Conservation (phyloP, 140 eudicot species). For the Cichorium intybus region DNA sequence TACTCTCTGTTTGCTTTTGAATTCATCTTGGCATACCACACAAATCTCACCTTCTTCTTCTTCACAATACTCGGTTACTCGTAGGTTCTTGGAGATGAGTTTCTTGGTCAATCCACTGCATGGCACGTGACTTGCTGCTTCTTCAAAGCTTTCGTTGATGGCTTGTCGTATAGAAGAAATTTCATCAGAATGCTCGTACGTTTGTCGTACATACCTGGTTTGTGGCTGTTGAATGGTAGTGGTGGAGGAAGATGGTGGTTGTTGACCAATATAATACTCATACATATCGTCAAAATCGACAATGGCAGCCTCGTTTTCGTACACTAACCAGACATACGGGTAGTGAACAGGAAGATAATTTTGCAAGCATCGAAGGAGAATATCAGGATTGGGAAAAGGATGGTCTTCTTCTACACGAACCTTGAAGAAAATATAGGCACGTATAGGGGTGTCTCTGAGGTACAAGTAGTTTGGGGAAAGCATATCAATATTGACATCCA, state of each 20-base stretch:
- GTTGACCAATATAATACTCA: neutral
- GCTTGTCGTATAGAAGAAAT: too few species aligned
- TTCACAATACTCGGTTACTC: neutral
- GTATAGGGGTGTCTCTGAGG: neutral
- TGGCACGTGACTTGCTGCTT: neutral
- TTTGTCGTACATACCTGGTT: neutral
- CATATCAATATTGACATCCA: neutral
- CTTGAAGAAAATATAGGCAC: neutral
- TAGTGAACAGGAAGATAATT: neutral
- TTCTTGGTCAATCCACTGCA: constrained; percentile 7
- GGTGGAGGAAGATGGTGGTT: neutral
- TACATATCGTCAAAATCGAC: neutral
- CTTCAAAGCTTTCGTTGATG: neutral
- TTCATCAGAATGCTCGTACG: neutral
- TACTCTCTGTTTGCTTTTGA: neutral
- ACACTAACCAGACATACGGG: neutral
- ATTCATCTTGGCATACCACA: constrained; percentile 26
- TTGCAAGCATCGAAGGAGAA: neutral
- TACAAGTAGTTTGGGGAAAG: neutral
- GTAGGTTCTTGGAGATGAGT: neutral
- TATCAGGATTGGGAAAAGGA: neutral
- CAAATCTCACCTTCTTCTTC: constrained; percentile 4
- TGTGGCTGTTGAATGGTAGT: neutral
- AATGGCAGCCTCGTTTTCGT: neutral
- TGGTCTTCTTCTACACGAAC: neutral